These are phyloP conservation scores for Lipomyces yamadae DNA, from an alignment of 805 yeast genomes.

Conservation along the genomic window DNA sequence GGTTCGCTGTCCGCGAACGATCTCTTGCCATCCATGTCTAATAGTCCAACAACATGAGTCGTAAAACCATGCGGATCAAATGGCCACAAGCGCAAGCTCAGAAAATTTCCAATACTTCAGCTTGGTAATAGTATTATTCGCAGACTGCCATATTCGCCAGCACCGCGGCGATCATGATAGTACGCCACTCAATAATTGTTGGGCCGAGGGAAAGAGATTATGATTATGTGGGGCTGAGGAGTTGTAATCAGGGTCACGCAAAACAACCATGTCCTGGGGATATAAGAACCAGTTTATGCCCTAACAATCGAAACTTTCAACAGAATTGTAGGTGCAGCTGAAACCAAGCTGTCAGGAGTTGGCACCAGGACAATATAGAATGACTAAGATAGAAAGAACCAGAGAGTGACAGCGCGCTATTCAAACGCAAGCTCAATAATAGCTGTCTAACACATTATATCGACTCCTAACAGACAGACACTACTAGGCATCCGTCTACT, in stretches of 20 bases:
- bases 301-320: background rate
- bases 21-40: slow-evolving; percentile 1
- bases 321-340: background rate
- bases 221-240: too few species aligned
- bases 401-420: background rate
- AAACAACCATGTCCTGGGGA: background rate
- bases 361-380: background rate
- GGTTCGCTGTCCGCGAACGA: background rate
- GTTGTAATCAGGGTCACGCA: background rate
- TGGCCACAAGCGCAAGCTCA: background rate
- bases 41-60: background rate
- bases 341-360: background rate
- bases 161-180: background rate
- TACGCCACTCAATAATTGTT: background rate
- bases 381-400: background rate
- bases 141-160: background rate
- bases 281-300: background rate
- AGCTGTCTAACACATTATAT: background rate
- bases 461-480: background rate
- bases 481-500: background rate
- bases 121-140: background rate
- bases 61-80: background rate
- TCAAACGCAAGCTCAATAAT: background rate
- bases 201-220: background rate
- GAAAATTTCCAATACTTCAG: background rate